Evolutionary conservation across 2,329 filamentous ascomycete species (phyloP).

Genomic region (Colletotrichum gloeosporioides): DNA sequence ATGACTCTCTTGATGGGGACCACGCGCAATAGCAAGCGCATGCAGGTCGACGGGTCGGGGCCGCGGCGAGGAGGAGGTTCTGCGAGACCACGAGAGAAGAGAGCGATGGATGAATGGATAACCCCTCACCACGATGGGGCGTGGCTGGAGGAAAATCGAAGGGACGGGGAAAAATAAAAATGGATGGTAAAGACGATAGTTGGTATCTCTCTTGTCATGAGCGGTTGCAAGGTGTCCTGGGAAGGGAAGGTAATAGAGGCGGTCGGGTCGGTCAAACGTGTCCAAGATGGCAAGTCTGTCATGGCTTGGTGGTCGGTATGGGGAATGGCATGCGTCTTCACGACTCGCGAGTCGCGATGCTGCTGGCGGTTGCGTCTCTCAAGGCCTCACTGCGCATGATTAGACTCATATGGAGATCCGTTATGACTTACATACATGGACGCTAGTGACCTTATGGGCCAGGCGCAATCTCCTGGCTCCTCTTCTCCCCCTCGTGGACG

Average conservation of each 20-base stretch:
- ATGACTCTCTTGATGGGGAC: slow-evolving; percentile 1
- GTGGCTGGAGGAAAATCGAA: not conserved
- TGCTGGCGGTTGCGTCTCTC: slow-evolving; percentile 13
- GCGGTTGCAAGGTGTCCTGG: not conserved
- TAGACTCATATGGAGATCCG: slow-evolving; percentile 19
- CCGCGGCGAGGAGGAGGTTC: not conserved
- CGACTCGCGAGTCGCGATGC: slow-evolving; percentile 21
- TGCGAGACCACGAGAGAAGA: not conserved
- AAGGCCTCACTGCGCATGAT: slow-evolving; percentile 17
- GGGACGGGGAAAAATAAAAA: not conserved
- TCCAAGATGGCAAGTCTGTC: not conserved
- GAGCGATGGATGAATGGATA: not conserved
- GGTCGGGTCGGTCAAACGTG: not conserved
- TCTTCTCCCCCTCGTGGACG: not conserved
- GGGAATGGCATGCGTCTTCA: slow-evolving; percentile 7
- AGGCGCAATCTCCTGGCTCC: slow-evolving; percentile 16
- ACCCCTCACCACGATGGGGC: not conserved
- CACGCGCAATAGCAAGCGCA: slow-evolving; percentile 4
- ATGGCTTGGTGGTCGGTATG: not conserved
- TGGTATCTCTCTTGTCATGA: not conserved
- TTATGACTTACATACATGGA: slow-evolving; percentile 21
- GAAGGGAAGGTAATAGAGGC: slow-evolving; percentile 9
- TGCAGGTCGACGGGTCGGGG: not conserved
- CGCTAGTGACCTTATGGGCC: slow-evolving; percentile 17
- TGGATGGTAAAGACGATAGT: not conserved